Evolutionary conservation across 768 basidiomycete genomes (phyloP).

Genomic region (Psilocybe subaeruginosa): DNA sequence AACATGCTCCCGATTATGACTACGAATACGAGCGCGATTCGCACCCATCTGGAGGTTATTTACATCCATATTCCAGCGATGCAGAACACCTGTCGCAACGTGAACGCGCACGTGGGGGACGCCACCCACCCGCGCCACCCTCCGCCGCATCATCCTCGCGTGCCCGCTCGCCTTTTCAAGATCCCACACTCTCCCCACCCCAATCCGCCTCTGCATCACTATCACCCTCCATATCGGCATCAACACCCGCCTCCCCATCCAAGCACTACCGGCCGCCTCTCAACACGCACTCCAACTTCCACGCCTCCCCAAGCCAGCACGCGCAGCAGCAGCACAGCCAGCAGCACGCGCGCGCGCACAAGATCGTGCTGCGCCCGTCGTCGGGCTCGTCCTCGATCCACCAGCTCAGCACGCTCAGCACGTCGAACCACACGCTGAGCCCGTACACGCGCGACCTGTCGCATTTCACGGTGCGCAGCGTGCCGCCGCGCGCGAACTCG

Average conservation of each 20-base stretch:
- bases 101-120: not conserved
- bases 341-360: slow-evolving; percentile 37
- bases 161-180: not conserved
- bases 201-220: not conserved
- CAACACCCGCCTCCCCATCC: slow-evolving; percentile 19
- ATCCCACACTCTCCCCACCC: slow-evolving; percentile 3
- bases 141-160: slow-evolving; percentile 16
- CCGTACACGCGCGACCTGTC: slow-evolving; percentile 91
- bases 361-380: slow-evolving; percentile 66
- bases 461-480: slow-evolving; percentile 92
- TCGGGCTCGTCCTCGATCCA: slow-evolving; percentile 77
- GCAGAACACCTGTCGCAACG: not conserved
- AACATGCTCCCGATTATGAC: slow-evolving; percentile 3
- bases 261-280: not conserved
- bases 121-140: slow-evolving; percentile 7
- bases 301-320: slow-evolving; percentile 4
- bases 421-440: slow-evolving; percentile 92
- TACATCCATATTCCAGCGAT: not conserved
- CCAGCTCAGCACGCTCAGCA: slow-evolving; percentile 82
- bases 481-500: slow-evolving; percentile 56
- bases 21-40: slow-evolving; percentile 4
- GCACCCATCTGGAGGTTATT: not conserved
- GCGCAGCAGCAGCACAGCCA: not conserved
- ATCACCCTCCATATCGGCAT: slow-evolving; percentile 3
- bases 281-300: slow-evolving; percentile 12